Percentiles rank a stretch among this genome's conserved stretches.
phyloP scores from a whole-genome alignment of 2,329 filamentous ascomycete genomes.

The Penicillium sp. region DNA sequence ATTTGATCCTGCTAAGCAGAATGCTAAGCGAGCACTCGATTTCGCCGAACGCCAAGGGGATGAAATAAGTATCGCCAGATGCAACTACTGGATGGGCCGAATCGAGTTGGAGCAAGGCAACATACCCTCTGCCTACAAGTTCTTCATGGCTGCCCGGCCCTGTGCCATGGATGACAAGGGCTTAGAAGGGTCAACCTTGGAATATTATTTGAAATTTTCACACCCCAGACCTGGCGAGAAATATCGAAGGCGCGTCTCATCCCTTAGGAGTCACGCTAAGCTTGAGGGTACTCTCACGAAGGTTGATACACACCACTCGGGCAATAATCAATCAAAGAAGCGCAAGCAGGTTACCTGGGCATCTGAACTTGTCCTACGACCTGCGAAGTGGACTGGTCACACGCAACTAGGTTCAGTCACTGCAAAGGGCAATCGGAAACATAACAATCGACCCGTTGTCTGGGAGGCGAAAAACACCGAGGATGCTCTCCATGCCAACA shows the following conservation, averaged over 20 bases:
- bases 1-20: conserved; percentile 5
- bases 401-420: neutral
- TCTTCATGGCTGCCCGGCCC: conserved; percentile 18
- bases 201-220: conserved; percentile 7
- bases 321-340: neutral
- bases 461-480: neutral
- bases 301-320: neutral
- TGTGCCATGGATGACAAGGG: conserved; percentile 17
- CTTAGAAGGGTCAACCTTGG: conserved; percentile 18
- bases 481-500: neutral
- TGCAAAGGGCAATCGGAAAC: neutral
- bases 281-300: neutral
- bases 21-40: conserved; percentile 5
- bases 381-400: neutral
- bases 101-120: conserved; percentile 20
- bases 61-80: conserved; percentile 13
- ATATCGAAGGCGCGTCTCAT: neutral
- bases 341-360: neutral
- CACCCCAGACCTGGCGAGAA: neutral
- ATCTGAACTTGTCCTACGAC: conserved; percentile 1
- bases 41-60: conserved; percentile 6
- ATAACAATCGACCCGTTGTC: neutral
- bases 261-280: neutral
- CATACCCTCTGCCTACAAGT: conserved; percentile 12
- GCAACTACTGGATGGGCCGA: conserved; percentile 30